Evolutionary conservation across 164 flowering plant genomes (phyloP).

Genomic region (Tinospora cordifolia): DNA sequence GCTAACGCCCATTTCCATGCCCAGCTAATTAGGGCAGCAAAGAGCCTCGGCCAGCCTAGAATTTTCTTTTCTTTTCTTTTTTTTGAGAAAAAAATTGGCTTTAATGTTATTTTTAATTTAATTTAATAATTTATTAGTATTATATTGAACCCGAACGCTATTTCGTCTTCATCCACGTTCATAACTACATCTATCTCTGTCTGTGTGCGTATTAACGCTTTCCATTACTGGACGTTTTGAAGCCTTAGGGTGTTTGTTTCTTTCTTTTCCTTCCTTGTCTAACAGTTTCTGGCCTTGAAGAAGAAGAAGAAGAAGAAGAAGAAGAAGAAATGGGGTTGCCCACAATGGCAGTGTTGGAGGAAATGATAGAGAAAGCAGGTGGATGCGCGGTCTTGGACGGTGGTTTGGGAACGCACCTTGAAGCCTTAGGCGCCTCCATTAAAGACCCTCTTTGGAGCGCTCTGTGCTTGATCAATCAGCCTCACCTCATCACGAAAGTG

Average conservation of each 20-base stretch:
- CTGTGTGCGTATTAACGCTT: background rate
- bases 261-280: background rate
- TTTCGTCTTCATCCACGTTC: too few species aligned
- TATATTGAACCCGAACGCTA: too few species aligned
- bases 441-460: conserved; percentile 94
- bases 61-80: background rate
- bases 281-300: background rate
- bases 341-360: conserved; percentile 36
- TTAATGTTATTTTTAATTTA: too few species aligned
- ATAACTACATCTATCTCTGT: too few species aligned
- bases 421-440: conserved; percentile 66
- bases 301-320: background rate
- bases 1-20: background rate
- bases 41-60: background rate
- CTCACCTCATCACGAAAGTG: conserved; percentile 62
- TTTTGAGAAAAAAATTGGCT: too few species aligned
- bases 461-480: conserved; percentile 55
- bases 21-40: background rate
- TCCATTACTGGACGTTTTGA: background rate
- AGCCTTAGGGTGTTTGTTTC: background rate
- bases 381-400: conserved; percentile 88
- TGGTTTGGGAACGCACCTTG: conserved; percentile 87
- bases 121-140: too few species aligned
- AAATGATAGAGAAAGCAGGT: conserved; percentile 58
- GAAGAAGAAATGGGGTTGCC: background rate